Percentiles rank a stretch among this genome's conserved stretches.
Evolutionary conservation across 176 grass and related monocot genomes (phyloP).

Genomic region (Avena sativa): DNA sequence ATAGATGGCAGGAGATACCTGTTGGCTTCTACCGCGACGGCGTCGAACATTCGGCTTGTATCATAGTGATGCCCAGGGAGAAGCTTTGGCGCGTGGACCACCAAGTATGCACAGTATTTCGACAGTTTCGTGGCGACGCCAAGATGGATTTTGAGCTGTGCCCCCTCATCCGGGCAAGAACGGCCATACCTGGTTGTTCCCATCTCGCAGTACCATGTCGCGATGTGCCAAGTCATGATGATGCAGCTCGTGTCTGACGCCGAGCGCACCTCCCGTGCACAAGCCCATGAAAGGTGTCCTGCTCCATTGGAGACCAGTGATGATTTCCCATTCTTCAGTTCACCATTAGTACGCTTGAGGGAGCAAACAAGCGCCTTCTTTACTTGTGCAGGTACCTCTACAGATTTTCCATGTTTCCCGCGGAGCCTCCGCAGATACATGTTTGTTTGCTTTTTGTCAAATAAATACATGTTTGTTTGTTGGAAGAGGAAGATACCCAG

Average conservation of each 20-base stretch:
- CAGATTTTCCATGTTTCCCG: background rate
- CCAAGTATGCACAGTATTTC: background rate
- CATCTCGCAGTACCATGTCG: constrained; percentile 25
- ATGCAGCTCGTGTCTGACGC: background rate
- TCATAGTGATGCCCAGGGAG: background rate
- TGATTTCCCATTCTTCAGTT: background rate
- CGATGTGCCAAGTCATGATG: constrained; percentile 25
- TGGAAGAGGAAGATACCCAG: background rate
- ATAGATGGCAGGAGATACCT: background rate
- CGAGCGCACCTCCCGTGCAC: background rate
- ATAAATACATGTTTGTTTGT: background rate
- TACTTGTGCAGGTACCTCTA: background rate
- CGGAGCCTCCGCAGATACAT: background rate
- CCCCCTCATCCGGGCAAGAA: background rate
- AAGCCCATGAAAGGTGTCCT: background rate
- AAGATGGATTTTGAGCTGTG: background rate
- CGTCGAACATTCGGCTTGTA: background rate
- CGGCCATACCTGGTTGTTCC: background rate
- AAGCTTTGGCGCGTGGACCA: background rate
- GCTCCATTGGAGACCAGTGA: background rate
- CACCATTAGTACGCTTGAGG: background rate
- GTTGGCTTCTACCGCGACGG: background rate
- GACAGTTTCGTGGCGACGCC: background rate
- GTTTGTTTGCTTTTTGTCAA: background rate
- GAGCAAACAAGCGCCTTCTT: background rate